These are phyloP conservation scores for Dryas octopetala DNA, from an alignment of 306 rosid genomes.

Conservation along the genomic window DNA sequence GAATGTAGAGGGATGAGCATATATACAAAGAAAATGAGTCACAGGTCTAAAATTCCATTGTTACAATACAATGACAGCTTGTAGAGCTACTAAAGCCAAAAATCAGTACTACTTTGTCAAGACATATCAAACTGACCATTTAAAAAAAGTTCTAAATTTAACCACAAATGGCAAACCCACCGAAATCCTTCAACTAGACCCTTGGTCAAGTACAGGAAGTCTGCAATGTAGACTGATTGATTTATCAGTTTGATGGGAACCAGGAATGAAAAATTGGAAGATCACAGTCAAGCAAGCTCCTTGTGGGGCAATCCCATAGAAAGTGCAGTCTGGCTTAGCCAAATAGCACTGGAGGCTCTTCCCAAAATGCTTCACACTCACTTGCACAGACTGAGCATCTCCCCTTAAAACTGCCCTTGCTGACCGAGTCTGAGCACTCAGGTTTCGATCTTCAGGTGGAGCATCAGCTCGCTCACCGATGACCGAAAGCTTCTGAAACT, in stretches of 20 bases:
- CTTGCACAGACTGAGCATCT: slow-evolving; percentile 84
- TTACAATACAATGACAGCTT: neutral
- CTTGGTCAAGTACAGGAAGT: slow-evolving; percentile 86
- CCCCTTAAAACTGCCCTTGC: slow-evolving; percentile 64
- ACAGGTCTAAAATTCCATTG: neutral
- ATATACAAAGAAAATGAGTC: neutral
- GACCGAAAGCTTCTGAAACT: slow-evolving; percentile 69
- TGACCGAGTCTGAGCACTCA: slow-evolving; percentile 75
- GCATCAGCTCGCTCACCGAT: slow-evolving; percentile 69
- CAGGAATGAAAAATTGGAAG: slow-evolving; percentile 65
- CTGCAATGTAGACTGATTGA: slow-evolving; percentile 95
- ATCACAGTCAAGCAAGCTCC: slow-evolving; percentile 81
- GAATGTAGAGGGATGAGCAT: neutral
- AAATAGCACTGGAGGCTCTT: slow-evolving; percentile 87
- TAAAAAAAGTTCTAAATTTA: neutral
- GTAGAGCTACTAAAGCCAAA: neutral
- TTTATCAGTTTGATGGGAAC: slow-evolving; percentile 78
- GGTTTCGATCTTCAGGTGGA: slow-evolving; percentile 68
- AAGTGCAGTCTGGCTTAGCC: slow-evolving; percentile 95
- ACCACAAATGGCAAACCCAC: neutral
- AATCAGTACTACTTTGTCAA: neutral
- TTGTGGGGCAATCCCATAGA: slow-evolving; percentile 82
- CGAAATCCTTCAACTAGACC: slow-evolving; percentile 45
- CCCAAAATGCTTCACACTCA: slow-evolving; percentile 87
- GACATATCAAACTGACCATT: neutral